Evolutionary conservation across 1,139 yeast genomes (phyloP).

Genomic region (Hemisphaericaspora xylanilytica): DNA sequence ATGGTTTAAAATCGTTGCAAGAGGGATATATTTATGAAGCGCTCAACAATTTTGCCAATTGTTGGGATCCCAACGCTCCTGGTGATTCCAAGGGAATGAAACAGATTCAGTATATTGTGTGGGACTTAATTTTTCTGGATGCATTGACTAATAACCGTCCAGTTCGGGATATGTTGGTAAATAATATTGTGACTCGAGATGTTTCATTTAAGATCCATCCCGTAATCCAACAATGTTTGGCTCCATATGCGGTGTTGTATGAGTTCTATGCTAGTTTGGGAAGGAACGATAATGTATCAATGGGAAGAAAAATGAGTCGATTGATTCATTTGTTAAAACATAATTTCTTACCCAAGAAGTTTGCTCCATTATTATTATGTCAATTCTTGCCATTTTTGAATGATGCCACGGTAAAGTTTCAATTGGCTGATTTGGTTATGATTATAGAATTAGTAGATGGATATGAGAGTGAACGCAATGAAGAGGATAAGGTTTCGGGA

Average conservation of each 20-base stretch:
- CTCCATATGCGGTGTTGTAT: conserved; percentile 70
- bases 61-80: conserved; percentile 47
- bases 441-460: conserved; percentile 49
- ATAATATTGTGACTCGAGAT: conserved; percentile 48
- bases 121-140: conserved; percentile 59
- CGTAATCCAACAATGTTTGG: conserved; percentile 59
- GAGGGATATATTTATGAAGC: conserved; percentile 58
- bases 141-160: conserved; percentile 53
- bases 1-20: conserved; percentile 39
- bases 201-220: conserved; percentile 46
- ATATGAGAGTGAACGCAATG: conserved; percentile 34
- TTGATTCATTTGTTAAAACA: conserved; percentile 59
- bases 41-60: conserved; percentile 62
- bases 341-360: conserved; percentile 62
- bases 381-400: conserved; percentile 47
- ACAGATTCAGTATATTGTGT: conserved; percentile 38
- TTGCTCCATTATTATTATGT: conserved; percentile 49
- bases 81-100: conserved; percentile 31
- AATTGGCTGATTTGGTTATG: conserved; percentile 45
- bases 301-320: conserved; percentile 24
- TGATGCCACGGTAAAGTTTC: conserved; percentile 21
- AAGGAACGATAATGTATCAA: neutral
- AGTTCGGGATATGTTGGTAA: conserved; percentile 53
- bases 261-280: conserved; percentile 33
- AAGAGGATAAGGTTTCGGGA: conserved; percentile 28